Conservation (phyloP, 805 yeast genomes). For the Candida adriatica region DNA sequence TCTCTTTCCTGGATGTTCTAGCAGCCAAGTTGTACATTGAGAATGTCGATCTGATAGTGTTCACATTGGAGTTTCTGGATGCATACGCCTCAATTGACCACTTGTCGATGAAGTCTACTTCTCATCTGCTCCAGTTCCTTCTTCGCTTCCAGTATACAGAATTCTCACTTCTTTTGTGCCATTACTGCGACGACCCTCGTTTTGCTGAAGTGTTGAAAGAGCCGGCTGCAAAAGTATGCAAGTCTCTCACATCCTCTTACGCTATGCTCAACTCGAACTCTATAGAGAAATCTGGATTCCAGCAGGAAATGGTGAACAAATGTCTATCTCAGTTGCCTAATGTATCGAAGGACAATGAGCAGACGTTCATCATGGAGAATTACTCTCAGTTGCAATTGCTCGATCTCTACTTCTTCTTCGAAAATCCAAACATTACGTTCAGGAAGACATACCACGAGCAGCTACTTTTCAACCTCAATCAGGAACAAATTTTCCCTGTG, state of each 20-base stretch:
- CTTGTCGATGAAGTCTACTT: slow-evolving; percentile 13
- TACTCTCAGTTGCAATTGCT: slow-evolving; percentile 45
- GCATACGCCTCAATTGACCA: slow-evolving; percentile 18
- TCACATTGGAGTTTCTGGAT: slow-evolving; percentile 16
- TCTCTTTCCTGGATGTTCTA: slow-evolving; percentile 12
- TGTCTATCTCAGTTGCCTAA: slow-evolving; percentile 12
- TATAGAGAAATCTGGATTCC: slow-evolving; percentile 16
- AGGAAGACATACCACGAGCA: slow-evolving; percentile 60
- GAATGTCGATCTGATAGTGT: slow-evolving; percentile 18
- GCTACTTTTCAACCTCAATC: slow-evolving; percentile 49
- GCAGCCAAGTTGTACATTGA: slow-evolving; percentile 16
- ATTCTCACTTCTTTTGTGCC: slow-evolving; percentile 38
- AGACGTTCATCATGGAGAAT: slow-evolving; percentile 31
- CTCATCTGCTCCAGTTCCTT: slow-evolving; percentile 33
- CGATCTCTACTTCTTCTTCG: slow-evolving; percentile 48
- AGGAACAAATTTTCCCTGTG: slow-evolving; percentile 41
- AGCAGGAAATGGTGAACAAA: slow-evolving; percentile 12
- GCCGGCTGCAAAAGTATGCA: slow-evolving; percentile 9
- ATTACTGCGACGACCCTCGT: slow-evolving; percentile 30
- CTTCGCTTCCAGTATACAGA: slow-evolving; percentile 41
- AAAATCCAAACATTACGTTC: slow-evolving; percentile 51
- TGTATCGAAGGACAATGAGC: slow-evolving; percentile 9
- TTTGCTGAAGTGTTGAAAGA: slow-evolving; percentile 7
- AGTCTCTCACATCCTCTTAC: slow-evolving; percentile 8
- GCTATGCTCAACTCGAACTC: slow-evolving; percentile 10